phyloP scores from a whole-genome alignment of 257 asterid species.

The Primulina tabacum region DNA sequence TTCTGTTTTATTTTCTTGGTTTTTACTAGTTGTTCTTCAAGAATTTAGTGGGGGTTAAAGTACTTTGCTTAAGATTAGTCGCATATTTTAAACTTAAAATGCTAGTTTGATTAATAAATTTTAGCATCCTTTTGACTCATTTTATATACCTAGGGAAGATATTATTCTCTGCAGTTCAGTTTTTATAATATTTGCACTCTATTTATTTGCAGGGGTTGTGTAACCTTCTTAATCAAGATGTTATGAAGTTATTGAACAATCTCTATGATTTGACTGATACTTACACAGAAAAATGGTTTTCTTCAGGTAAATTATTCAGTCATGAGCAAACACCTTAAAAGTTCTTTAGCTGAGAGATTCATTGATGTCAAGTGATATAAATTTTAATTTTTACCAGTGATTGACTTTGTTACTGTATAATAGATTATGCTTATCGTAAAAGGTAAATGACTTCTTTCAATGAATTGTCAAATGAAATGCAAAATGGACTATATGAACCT shows the following conservation, averaged over 20 bases:
- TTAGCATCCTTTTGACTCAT: background rate
- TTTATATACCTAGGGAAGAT: background rate
- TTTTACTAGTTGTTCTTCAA: too few species aligned
- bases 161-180: conserved; percentile 3
- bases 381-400: background rate
- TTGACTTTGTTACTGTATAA: background rate
- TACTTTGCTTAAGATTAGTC: background rate
- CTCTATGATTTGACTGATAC: conserved; percentile 75
- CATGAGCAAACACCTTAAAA: conserved; percentile 17
- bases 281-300: conserved; percentile 83
- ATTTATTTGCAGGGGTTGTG: conserved; percentile 60
- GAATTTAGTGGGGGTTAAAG: too few species aligned
- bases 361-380: conserved; percentile 1
- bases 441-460: background rate
- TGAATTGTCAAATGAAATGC: too few species aligned
- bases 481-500: too few species aligned
- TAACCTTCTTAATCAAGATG: conserved; percentile 52
- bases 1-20: too few species aligned
- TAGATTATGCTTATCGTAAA: conserved; percentile 4
- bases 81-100: conserved; percentile 9
- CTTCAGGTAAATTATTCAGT: conserved; percentile 58
- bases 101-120: conserved; percentile 14
- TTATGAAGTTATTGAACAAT: conserved; percentile 53
- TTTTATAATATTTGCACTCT: conserved; percentile 1
- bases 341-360: conserved; percentile 12